A percentile compares a stretch with the other conserved stretches of the same genome.
Conservation (phyloP, 257 asterid species). For the Plantago ovata region DNA sequence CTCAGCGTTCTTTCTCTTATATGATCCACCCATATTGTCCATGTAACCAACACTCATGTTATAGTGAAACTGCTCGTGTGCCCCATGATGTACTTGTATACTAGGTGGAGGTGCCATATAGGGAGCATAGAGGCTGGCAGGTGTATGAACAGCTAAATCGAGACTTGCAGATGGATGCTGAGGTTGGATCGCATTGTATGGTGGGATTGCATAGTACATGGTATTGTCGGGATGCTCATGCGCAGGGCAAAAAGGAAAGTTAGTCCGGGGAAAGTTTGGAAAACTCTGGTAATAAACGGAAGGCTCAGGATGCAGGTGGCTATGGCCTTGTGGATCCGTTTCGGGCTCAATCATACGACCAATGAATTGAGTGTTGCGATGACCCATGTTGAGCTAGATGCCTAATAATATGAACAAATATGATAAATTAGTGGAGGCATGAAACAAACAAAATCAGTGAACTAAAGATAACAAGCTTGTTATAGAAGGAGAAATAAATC, state of each 20-base stretch:
- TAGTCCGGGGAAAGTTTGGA: slow-evolving; percentile 32
- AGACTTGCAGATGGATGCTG: slow-evolving; percentile 41
- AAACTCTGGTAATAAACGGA: slow-evolving; percentile 47
- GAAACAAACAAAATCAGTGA: slow-evolving; percentile 1
- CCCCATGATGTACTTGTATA: slow-evolving; percentile 49
- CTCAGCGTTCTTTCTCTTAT: slow-evolving; percentile 60
- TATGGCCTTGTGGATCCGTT: slow-evolving; percentile 54
- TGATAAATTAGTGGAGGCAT: not conserved
- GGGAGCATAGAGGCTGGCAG: slow-evolving; percentile 52
- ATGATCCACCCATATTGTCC: slow-evolving; percentile 45
- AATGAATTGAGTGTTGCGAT: slow-evolving; percentile 45
- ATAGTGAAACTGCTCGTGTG: slow-evolving; percentile 40
- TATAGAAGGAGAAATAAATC: not conserved
- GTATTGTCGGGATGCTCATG: slow-evolving; percentile 56
- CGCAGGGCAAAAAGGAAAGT: slow-evolving; percentile 36
- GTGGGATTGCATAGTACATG: slow-evolving; percentile 50
- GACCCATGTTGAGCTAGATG: slow-evolving; percentile 58
- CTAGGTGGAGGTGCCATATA: slow-evolving; percentile 53
- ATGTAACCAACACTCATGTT: slow-evolving; percentile 37
- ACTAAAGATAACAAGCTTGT: not conserved
- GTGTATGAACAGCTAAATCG: slow-evolving; percentile 37
- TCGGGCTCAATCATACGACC: slow-evolving; percentile 50
- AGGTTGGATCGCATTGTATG: slow-evolving; percentile 35
- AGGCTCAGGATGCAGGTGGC: slow-evolving; percentile 52
- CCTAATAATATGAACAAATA: slow-evolving; percentile 36